A percentile compares a stretch with the other conserved stretches of the same genome.
These are phyloP conservation scores for Curvularia sp. DNA, from an alignment of 2,329 filamentous ascomycete species.

Conservation along the genomic window DNA sequence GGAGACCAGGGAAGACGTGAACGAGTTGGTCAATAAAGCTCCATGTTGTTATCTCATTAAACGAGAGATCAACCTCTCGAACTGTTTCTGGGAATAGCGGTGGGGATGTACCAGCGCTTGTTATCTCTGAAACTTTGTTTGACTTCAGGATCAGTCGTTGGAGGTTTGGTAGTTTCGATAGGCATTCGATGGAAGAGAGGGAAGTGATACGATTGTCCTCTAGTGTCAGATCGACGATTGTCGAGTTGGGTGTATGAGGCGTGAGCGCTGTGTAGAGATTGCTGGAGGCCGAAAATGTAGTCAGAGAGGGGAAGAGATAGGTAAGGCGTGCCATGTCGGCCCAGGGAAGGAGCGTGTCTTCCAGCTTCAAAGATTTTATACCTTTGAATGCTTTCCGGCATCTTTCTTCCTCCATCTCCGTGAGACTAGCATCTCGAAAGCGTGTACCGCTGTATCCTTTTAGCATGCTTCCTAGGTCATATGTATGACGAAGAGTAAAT, in stretches of 20 bases:
- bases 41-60: slow-evolving; percentile 66
- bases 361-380: slow-evolving; percentile 57
- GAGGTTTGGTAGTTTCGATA: slow-evolving; percentile 65
- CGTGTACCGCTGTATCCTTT: slow-evolving; percentile 71
- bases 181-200: slow-evolving; percentile 63
- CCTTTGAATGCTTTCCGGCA: slow-evolving; percentile 40
- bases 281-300: slow-evolving; percentile 56
- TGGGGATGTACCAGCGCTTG: slow-evolving; percentile 18
- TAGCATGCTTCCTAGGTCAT: slow-evolving; percentile 8
- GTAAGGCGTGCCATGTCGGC: slow-evolving; percentile 51
- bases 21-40: slow-evolving; percentile 74
- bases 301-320: slow-evolving; percentile 63
- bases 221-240: slow-evolving; percentile 69
- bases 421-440: slow-evolving; percentile 54
- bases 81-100: slow-evolving; percentile 44
- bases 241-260: slow-evolving; percentile 53
- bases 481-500: neutral
- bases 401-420: slow-evolving; percentile 30
- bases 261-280: slow-evolving; percentile 49
- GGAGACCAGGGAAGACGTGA: slow-evolving; percentile 73
- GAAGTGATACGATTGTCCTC: slow-evolving; percentile 74
- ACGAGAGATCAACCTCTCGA: slow-evolving; percentile 54
- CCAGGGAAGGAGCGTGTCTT: slow-evolving; percentile 56
- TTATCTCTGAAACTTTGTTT: slow-evolving; percentile 68
- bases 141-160: slow-evolving; percentile 70